Conservation (phyloP, 129 eudicot species). For the Logfia minima region DNA sequence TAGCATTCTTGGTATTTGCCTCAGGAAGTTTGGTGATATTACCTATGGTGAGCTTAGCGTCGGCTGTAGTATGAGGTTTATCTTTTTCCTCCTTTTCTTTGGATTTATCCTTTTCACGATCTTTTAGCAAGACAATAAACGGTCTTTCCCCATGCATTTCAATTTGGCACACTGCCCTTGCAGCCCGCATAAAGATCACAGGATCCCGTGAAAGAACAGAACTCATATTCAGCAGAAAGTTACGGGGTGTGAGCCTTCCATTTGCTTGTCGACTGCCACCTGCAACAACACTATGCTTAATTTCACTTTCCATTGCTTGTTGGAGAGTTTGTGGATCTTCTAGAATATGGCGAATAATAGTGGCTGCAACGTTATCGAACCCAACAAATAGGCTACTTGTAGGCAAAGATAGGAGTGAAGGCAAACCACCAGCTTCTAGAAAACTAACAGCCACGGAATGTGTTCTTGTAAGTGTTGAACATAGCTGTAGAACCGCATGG, state of each 20-base stretch:
- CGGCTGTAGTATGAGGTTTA: slow-evolving; percentile 48
- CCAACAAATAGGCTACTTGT: slow-evolving; percentile 85
- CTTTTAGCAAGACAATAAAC: slow-evolving; percentile 73
- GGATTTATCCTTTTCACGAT: slow-evolving; percentile 81
- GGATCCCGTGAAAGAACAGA: slow-evolving; percentile 90
- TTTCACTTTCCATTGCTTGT: slow-evolving; percentile 98
- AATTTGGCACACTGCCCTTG: slow-evolving; percentile 83
- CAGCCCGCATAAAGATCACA: slow-evolving; percentile 79
- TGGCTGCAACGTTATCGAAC: slow-evolving; percentile 82
- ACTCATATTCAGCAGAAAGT: slow-evolving; percentile 59
- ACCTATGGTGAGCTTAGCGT: slow-evolving; percentile 39
- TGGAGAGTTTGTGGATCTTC: slow-evolving; percentile 99
- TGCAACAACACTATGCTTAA: slow-evolving; percentile 67
- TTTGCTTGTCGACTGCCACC: slow-evolving; percentile 75
- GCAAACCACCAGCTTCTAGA: slow-evolving; percentile 82
- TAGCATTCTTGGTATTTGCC: slow-evolving; percentile 54
- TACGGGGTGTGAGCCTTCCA: slow-evolving; percentile 88
- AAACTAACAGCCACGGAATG: slow-evolving; percentile 86
- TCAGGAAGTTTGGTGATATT: slow-evolving; percentile 61
- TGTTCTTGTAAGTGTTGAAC: slow-evolving; percentile 79
- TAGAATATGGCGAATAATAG: slow-evolving; percentile 85
- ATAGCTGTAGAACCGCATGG: slow-evolving; percentile 88
- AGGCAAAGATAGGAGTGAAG: slow-evolving; percentile 79
- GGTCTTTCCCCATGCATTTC: slow-evolving; percentile 97
- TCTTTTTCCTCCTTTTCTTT: slow-evolving; percentile 83